A percentile compares a stretch with the other conserved stretches of the same genome.
phyloP scores from a whole-genome alignment of 768 basidiomycete genomes.

The Pholiota conissans region DNA sequence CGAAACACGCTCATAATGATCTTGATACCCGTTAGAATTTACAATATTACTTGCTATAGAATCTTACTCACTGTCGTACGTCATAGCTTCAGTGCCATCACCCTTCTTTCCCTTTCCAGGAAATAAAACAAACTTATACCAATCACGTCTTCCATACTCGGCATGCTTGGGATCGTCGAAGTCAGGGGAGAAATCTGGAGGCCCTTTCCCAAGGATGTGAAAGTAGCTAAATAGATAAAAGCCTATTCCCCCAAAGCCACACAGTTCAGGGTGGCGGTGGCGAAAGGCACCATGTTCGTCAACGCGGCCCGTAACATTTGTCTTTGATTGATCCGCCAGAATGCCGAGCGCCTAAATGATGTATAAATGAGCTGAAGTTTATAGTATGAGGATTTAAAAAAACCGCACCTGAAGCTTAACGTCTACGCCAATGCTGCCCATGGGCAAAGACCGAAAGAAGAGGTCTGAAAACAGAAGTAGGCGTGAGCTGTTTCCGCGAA shows the following conservation, averaged over 20 bases:
- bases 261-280: background rate
- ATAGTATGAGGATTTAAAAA: background rate
- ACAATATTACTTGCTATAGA: background rate
- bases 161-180: slow-evolving; percentile 21
- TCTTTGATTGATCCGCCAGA: background rate
- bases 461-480: background rate
- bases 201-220: slow-evolving; percentile 21
- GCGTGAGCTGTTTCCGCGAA: background rate
- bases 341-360: background rate
- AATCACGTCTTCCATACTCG: slow-evolving; percentile 25
- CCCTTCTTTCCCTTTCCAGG: slow-evolving; percentile 18
- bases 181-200: slow-evolving; percentile 27
- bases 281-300: background rate
- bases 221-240: slow-evolving; percentile 13
- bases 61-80: background rate
- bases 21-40: background rate
- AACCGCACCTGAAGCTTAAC: background rate
- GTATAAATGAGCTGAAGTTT: background rate
- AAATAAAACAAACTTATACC: slow-evolving; percentile 25
- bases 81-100: too few species aligned
- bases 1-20: slow-evolving; percentile 15
- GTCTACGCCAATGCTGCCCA: background rate
- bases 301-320: background rate
- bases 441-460: background rate
- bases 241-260: background rate